Evolutionary conservation across 176 grass and related monocot genomes (phyloP), one percentile per base, ranked within the genome.

Genomic region (Saccharum officinarum): DNA sequence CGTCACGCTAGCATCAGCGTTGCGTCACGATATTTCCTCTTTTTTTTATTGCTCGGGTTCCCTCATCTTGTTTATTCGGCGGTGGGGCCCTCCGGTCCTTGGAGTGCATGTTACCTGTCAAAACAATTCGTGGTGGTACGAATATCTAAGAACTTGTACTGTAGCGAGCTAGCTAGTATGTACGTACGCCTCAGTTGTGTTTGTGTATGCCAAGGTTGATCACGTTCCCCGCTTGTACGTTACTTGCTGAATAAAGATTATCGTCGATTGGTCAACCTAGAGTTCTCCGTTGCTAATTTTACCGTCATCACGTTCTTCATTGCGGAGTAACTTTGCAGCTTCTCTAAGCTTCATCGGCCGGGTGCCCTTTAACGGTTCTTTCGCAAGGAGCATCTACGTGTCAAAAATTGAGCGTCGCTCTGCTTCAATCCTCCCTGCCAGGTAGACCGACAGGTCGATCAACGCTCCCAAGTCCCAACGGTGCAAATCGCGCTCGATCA

Each of bases 1-100:
- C 85, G 89, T 91, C 89, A 91, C 11, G 61, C 80, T 4, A 47
- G 12, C 85, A 8, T 91, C 85, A 91, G 4, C 13, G 0, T 23
- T 17, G 40, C 84, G 85, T 91, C 85, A 91, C 75, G 0, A 1
- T 1, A 9, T 64, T 3, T n/a, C 10, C n/a, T 13, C 6, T 6
- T 33, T 28, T 81, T 49, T 68, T 70, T 73, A 49, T 67, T 37
- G 31, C n/a, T 38, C 13, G 2, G 7, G 30, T 63, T 70, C 47
- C 59, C 1, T 10, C 1, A 18, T 52, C 0, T 81, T 73, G 20
- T 38, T 86, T 34, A 49, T 67, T 67, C 34, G 14, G 37, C 63
- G 7, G 9, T 33, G 18, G 54, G 66, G 54, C 12, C 88, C 79
- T 31, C 22, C 4, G 20, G 66, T 66, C 55, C 37, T 67, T 7